These are phyloP conservation scores for Melampsora larici-populina DNA, from an alignment of 1,284 basidiomycete genomes.

Conservation along the genomic window DNA sequence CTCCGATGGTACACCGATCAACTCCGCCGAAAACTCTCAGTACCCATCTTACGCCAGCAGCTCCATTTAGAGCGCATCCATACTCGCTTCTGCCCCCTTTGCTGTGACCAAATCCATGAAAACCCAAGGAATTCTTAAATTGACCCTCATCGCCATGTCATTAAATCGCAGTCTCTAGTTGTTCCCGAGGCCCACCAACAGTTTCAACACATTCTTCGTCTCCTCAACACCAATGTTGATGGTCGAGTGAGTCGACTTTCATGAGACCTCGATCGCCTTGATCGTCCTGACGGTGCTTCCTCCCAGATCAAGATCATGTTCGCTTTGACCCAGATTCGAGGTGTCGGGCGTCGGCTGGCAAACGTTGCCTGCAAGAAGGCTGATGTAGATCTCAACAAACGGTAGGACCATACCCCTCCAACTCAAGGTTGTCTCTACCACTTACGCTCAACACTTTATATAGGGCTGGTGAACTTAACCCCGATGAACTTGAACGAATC, in stretches of 20 bases:
- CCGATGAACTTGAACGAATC: constrained; percentile 94
- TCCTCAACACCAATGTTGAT: constrained; percentile 99
- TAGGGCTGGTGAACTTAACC: constrained; percentile 90
- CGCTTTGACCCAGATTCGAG: constrained; percentile 76
- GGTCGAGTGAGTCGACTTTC: constrained; percentile 95
- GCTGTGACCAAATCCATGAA: no score
- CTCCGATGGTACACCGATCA: no score
- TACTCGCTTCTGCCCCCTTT: no score
- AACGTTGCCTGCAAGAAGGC: constrained; percentile 99
- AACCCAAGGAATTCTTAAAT: no score
- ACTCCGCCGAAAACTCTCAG: no score
- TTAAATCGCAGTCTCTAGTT: constrained; percentile 72
- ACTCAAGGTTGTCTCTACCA: not conserved
- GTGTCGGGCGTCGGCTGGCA: constrained; percentile 97
- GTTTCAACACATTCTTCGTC: constrained; percentile 86
- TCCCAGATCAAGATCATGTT: constrained; percentile 48
- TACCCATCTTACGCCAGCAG: no score
- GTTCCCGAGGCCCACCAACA: constrained; percentile 86
- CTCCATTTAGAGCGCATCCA: no score
- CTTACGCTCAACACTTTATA: not conserved
- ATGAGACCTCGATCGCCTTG: not conserved
- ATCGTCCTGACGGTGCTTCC: not conserved
- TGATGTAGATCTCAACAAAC: constrained; percentile 97
- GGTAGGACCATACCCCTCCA: constrained; percentile 62
- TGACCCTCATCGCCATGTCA: not conserved